Conservation (phyloP, 169 alveolate species). For the Plasmodium malariae region DNA sequence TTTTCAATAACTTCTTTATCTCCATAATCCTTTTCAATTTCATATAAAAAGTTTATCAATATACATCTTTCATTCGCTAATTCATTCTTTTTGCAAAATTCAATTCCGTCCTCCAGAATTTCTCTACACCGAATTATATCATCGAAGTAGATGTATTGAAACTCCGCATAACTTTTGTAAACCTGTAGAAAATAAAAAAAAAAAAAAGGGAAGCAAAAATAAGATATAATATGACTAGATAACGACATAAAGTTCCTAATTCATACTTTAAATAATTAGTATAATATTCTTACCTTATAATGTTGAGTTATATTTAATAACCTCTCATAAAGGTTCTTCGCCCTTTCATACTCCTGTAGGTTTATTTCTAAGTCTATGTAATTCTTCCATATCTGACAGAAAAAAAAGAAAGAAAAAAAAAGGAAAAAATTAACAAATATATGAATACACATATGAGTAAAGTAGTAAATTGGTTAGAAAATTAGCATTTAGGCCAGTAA, state of each 20-base stretch:
- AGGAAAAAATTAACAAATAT: neutral
- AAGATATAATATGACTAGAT: neutral
- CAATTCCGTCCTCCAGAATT: conserved; percentile 85
- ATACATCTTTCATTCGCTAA: conserved; percentile 85
- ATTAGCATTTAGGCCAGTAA: no score
- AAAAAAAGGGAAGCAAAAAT: neutral
- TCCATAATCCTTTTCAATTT: conserved; percentile 81
- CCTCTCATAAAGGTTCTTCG: conserved; percentile 91
- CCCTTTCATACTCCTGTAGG: conserved; percentile 86
- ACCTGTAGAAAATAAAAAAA: conserved; percentile 55
- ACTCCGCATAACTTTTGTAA: conserved; percentile 83
- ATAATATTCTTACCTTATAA: conserved; percentile 81
- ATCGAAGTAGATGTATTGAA: conserved; percentile 81
- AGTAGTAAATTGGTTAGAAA: neutral
- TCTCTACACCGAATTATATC: conserved; percentile 78
- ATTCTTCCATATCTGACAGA: conserved; percentile 85
- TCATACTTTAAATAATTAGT: neutral
- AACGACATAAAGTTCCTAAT: neutral
- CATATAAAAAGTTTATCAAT: conserved; percentile 78
- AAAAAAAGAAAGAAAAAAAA: neutral
- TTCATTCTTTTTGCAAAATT: conserved; percentile 81
- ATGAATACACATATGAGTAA: neutral
- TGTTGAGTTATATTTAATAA: conserved; percentile 94
- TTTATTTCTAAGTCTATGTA: conserved; percentile 87
- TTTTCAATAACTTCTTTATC: conserved; percentile 77